Conservation (phyloP, 1,284 basidiomycete species). For the Anthracocystis walkeri region DNA sequence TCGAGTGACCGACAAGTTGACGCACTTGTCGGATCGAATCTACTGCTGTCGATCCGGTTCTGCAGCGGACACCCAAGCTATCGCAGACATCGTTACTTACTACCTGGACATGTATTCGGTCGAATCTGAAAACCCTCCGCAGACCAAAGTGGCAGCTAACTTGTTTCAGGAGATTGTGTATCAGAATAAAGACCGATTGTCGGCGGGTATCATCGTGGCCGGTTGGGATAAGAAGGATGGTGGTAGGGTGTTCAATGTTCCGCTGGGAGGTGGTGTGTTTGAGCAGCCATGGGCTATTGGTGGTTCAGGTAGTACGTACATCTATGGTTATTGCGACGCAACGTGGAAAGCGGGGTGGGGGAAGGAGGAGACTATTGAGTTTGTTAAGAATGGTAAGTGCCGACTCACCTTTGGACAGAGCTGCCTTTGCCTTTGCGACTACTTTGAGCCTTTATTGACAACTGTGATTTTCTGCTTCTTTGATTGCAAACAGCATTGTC, state of each 20-base stretch:
- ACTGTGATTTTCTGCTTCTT: constrained; percentile 6
- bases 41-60: constrained; percentile 99
- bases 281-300: constrained; percentile 68
- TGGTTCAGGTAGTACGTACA: constrained; percentile 91
- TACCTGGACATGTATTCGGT: constrained; percentile 85
- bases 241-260: constrained; percentile 91
- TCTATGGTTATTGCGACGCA: constrained; percentile 98
- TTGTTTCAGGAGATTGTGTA: constrained; percentile 93
- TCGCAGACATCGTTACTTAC: constrained; percentile 92
- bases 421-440: neutral
- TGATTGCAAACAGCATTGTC: constrained; percentile 76
- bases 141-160: constrained; percentile 84
- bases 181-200: constrained; percentile 84
- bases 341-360: constrained; percentile 96
- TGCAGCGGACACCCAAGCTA: constrained; percentile 94
- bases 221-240: constrained; percentile 95
- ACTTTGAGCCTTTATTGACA: too few relatives aligned
- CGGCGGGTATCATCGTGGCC: constrained; percentile 96
- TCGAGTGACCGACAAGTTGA: constrained; percentile 98
- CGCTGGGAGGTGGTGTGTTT: constrained; percentile 65
- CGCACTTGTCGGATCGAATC: constrained; percentile 94
- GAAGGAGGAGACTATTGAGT: constrained; percentile 88
- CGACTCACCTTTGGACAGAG: neutral
- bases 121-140: constrained; percentile 79
- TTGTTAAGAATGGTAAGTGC: constrained; percentile 84